Evolutionary conservation across 1,284 basidiomycete genomes (phyloP).

Genomic region (Rhodotorula glutinis): DNA sequence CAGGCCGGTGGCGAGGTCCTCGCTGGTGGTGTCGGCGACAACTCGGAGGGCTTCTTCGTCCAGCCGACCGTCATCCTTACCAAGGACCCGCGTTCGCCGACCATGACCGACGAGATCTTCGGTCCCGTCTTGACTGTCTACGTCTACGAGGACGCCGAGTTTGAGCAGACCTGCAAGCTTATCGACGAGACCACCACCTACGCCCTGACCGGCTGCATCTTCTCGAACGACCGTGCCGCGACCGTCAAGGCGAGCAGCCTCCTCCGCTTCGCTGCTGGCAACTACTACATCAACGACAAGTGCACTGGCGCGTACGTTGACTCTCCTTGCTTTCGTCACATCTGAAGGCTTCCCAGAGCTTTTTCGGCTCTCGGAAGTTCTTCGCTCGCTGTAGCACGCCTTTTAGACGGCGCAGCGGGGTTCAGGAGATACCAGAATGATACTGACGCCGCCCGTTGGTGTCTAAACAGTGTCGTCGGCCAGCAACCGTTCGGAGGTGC

Average conservation of each 20-base stretch:
- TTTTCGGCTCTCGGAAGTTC: background rate
- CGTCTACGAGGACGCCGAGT: slow-evolving; percentile 79
- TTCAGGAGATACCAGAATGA: no score
- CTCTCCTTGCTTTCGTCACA: background rate
- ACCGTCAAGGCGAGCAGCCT: slow-evolving; percentile 67
- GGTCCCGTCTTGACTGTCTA: slow-evolving; percentile 93
- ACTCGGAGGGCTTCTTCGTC: slow-evolving; percentile 89
- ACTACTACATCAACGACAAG: slow-evolving; percentile 68
- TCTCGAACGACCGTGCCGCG: slow-evolving; percentile 72
- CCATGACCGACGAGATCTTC: slow-evolving; percentile 94
- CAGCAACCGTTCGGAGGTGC: slow-evolving; percentile 5
- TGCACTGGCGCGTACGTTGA: slow-evolving; percentile 94
- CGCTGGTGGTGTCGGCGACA: slow-evolving; percentile 76
- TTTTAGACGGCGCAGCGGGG: no score
- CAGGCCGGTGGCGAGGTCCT: slow-evolving; percentile 83
- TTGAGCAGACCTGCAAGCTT: slow-evolving; percentile 77
- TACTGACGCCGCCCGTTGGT: background rate
- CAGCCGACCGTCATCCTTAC: slow-evolving; percentile 93
- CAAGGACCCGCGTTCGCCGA: slow-evolving; percentile 84
- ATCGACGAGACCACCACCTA: slow-evolving; percentile 86
- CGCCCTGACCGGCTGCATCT: slow-evolving; percentile 81
- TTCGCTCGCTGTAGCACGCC: no score
- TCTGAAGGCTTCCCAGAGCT: background rate
- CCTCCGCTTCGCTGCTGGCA: slow-evolving; percentile 72
- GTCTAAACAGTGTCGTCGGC: background rate